Evolutionary conservation across 352 stramenopile genomes (phyloP).

Genomic region (Phytophthora fragariae): DNA sequence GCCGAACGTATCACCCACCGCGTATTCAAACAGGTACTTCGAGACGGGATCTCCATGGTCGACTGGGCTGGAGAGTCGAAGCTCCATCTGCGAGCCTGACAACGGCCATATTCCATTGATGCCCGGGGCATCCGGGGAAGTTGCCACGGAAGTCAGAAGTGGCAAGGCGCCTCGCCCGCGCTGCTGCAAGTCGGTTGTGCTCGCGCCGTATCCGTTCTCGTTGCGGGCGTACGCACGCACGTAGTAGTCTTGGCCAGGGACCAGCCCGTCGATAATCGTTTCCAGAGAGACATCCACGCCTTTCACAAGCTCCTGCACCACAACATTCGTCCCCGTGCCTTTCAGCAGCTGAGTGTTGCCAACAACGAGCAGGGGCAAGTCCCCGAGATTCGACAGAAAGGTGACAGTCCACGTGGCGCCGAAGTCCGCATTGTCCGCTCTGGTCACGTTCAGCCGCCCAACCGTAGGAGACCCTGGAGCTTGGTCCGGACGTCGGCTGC

Average conservation of each 20-base stretch:
- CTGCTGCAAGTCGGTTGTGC: slow-evolving; percentile 67
- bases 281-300: slow-evolving; percentile 73
- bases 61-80: slow-evolving; percentile 40
- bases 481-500: slow-evolving; percentile 77
- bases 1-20: slow-evolving; percentile 57
- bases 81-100: slow-evolving; percentile 62
- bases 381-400: slow-evolving; percentile 76
- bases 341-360: slow-evolving; percentile 41
- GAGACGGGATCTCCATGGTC: slow-evolving; percentile 45
- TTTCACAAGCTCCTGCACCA: slow-evolving; percentile 63
- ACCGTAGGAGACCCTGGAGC: slow-evolving; percentile 71
- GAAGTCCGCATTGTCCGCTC: slow-evolving; percentile 45
- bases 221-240: slow-evolving; percentile 74
- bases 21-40: slow-evolving; percentile 73
- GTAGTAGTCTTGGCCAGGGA: slow-evolving; percentile 58
- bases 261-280: slow-evolving; percentile 61
- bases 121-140: slow-evolving; percentile 41
- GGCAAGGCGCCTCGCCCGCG: slow-evolving; percentile 63
- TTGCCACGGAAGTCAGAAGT: slow-evolving; percentile 48
- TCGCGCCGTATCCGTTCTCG: slow-evolving; percentile 65
- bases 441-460: slow-evolving; percentile 70
- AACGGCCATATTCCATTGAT: slow-evolving; percentile 59
- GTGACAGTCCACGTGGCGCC: slow-evolving; percentile 74
- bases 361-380: slow-evolving; percentile 64
- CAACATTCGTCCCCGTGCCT: slow-evolving; percentile 51